Percentiles rank a stretch among this genome's conserved stretches.
Conservation (phyloP, 768 basidiomycete species). For the Paxillus involutus region DNA sequence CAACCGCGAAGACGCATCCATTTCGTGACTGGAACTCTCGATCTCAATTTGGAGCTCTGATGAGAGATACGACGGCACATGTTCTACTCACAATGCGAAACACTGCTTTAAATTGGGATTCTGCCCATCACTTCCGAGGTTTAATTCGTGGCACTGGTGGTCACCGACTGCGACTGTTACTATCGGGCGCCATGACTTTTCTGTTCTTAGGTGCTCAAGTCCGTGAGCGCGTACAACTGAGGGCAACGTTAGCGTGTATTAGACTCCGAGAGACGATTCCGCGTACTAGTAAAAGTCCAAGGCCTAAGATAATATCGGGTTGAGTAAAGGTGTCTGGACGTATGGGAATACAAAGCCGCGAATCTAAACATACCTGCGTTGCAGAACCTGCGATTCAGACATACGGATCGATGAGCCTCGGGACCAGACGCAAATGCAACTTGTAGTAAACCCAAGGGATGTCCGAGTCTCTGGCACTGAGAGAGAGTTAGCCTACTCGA, state of each 20-base stretch:
- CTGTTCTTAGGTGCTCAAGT: slow-evolving; percentile 46
- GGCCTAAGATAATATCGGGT: not conserved
- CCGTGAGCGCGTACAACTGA: slow-evolving; percentile 42
- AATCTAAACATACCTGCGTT: not conserved
- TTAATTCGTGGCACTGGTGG: slow-evolving; percentile 51
- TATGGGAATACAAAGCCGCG: not conserved
- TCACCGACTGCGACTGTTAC: slow-evolving; percentile 56
- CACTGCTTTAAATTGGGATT: slow-evolving; percentile 61
- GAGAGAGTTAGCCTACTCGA: too few species aligned
- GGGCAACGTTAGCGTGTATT: not conserved
- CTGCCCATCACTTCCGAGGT: slow-evolving; percentile 68
- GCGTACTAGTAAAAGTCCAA: slow-evolving; percentile 15
- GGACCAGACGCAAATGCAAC: too few species aligned
- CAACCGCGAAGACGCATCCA: slow-evolving; percentile 38
- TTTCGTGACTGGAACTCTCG: slow-evolving; percentile 37
- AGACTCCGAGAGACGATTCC: too few species aligned
- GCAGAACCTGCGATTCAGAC: not conserved
- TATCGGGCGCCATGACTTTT: slow-evolving; percentile 68
- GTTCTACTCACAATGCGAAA: slow-evolving; percentile 49
- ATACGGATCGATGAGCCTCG: not conserved
- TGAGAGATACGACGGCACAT: not conserved
- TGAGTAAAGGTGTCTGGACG: too few species aligned
- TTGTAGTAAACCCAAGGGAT: too few species aligned
- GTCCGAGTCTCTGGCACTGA: too few species aligned
- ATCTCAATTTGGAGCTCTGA: not conserved